Base-by-base conservation (phyloP, 345 rosid species). In the Aquilaria yunnanensis region DNA sequence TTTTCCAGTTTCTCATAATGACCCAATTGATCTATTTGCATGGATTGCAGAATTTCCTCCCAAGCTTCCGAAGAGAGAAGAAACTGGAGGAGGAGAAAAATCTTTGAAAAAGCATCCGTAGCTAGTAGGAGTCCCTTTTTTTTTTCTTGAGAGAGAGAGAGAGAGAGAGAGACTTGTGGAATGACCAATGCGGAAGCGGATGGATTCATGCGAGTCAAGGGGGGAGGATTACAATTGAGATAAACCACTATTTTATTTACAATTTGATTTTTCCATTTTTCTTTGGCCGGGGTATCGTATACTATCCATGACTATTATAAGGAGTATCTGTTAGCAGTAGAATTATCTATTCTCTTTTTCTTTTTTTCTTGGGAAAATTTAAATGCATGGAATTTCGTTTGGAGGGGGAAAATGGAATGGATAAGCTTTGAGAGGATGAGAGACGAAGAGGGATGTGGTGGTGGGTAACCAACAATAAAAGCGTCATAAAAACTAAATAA, bases 361-460 rank as follows among this genome's bases (percentile, higher is more conserved):
- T 60, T 58, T 70, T 72, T 77, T 58, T 69, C 69, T 41, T 48
- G 47, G n/a, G 29, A 32, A 29, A 59, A 58, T 23, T 23, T 55
- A 49, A 29, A 10, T 29, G 14, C 13, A 8, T 41, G 47, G 51
- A 49, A 63, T 65, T 58, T 62, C 59, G 60, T 37, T 30, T 46
- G 60, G 58, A 59, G 41, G 72, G 47, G 8, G 43, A 37, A 3
- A 56, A 61, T 37, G 72, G 49, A 65, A 65, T 54, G 75, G 86
- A 83, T 87, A 81, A 87, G 89, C 71, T 14, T 67, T 62, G 90
- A 76, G 84, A 78, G 92, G 92, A 79, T 75, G 88, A 80, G 92
- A 84, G 65, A 54, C 3, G 14, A 60, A 46, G 70, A 67, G 13
- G 65, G 16, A 47, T 60, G 68, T 63, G 57, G 78, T 71, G 85